phyloP scores from a whole-genome alignment of 2,329 filamentous ascomycete genomes.

The Calonectria honghensis region DNA sequence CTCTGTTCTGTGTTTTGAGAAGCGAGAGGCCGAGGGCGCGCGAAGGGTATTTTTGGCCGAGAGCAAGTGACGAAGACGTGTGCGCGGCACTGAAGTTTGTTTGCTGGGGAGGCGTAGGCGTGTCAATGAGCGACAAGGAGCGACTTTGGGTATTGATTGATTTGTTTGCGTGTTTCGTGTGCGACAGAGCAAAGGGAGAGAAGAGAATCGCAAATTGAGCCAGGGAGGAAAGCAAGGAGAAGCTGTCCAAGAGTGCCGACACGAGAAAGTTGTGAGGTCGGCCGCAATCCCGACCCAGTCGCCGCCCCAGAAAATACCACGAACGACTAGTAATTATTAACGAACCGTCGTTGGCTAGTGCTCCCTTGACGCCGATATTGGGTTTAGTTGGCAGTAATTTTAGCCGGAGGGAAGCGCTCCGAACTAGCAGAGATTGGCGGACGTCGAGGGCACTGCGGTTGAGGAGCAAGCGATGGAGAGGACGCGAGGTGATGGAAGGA shows the following conservation, averaged over 20 bases:
- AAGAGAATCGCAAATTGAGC: slow-evolving; percentile 9
- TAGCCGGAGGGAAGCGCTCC: slow-evolving; percentile 14
- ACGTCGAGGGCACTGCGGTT: slow-evolving; percentile 5
- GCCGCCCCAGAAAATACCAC: slow-evolving; percentile 31
- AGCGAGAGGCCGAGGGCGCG: slow-evolving; percentile 28
- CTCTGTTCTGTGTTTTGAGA: neutral
- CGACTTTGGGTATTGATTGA: slow-evolving; percentile 13
- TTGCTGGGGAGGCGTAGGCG: slow-evolving; percentile 7
- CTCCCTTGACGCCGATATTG: slow-evolving; percentile 40
- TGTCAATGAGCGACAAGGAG: slow-evolving; percentile 33
- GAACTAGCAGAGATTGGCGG: slow-evolving; percentile 28
- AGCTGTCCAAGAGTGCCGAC: slow-evolving; percentile 3
- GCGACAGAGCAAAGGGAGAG: slow-evolving; percentile 13
- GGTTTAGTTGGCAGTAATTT: slow-evolving; percentile 36
- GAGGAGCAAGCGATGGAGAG: neutral
- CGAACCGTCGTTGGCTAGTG: slow-evolving; percentile 35
- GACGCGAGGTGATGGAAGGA: slow-evolving; percentile 20
- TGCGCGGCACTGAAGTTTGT: slow-evolving; percentile 26
- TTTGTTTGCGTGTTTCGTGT: slow-evolving; percentile 19
- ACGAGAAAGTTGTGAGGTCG: slow-evolving; percentile 16
- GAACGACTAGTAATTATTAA: slow-evolving; percentile 27
- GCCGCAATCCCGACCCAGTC: slow-evolving; percentile 26
- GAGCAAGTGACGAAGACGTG: slow-evolving; percentile 30
- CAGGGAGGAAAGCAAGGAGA: slow-evolving; percentile 23
- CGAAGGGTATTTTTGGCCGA: slow-evolving; percentile 30